Evolutionary conservation across 257 asterid genomes (phyloP).

Genomic region (Solanum medicagineum): DNA sequence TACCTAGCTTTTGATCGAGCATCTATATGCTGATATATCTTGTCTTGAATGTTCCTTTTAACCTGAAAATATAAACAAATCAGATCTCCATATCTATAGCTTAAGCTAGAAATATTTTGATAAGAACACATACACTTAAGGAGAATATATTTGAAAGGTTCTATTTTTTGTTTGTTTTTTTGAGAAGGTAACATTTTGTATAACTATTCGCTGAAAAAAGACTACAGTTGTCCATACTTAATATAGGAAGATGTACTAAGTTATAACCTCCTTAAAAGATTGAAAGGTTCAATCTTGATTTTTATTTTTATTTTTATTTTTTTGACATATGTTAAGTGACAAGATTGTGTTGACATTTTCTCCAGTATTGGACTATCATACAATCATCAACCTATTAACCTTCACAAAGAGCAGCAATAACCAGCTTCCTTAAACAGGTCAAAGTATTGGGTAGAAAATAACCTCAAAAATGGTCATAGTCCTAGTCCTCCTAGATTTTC

Average conservation of each 20-base stretch:
- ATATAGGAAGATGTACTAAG: too few species aligned
- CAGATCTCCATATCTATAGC: background rate
- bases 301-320: too few species aligned
- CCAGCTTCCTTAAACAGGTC: background rate
- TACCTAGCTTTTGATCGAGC: constrained; percentile 47
- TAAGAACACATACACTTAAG: background rate
- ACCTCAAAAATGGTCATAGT: background rate
- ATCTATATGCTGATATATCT: constrained; percentile 34
- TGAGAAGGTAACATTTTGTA: too few species aligned
- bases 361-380: background rate
- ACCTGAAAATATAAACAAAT: constrained; percentile 19
- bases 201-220: too few species aligned
- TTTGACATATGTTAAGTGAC: background rate
- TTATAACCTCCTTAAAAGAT: too few species aligned
- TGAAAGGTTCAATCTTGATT: background rate
- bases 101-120: background rate
- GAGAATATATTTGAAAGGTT: background rate
- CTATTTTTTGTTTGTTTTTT: too few species aligned
- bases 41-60: constrained; percentile 25
- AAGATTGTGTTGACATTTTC: background rate
- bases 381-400: background rate
- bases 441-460: background rate
- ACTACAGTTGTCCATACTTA: too few species aligned
- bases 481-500: background rate
- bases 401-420: background rate